phyloP scores from a whole-genome alignment of 2,329 filamentous ascomycete genomes.

The Aureobasidium pullulans region DNA sequence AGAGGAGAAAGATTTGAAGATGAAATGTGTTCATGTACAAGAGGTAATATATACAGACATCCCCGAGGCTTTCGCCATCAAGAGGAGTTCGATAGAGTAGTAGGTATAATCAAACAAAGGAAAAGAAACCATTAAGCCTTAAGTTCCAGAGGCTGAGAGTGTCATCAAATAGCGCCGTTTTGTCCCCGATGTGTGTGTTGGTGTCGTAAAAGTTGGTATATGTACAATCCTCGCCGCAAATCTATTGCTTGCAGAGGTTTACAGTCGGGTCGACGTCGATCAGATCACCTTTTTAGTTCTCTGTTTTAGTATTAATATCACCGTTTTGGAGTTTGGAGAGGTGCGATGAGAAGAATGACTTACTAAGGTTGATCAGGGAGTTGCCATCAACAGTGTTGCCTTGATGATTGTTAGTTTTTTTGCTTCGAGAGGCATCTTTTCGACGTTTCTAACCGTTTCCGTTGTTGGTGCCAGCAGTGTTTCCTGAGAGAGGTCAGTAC shows the following conservation, averaged over 20 bases:
- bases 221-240: neutral
- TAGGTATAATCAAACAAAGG: neutral
- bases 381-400: conserved; percentile 5
- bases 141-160: neutral
- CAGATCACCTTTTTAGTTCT: conserved; percentile 5
- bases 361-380: conserved; percentile 5
- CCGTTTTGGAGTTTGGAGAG: no score
- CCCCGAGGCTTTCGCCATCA: neutral
- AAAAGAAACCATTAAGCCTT: neutral
- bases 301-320: conserved; percentile 10
- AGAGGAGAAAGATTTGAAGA: neutral
- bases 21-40: neutral
- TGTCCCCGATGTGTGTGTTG: neutral
- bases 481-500: neutral
- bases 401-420: no score
- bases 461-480: neutral
- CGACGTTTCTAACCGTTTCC: neutral
- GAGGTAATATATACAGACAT: neutral
- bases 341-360: neutral
- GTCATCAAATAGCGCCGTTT: neutral
- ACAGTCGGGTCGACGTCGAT: conserved; percentile 1
- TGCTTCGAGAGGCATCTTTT: no score
- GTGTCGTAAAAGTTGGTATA: neutral
- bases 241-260: neutral
- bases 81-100: neutral